Base-by-base conservation (phyloP, 1,284 basidiomycete species). In the Xanthoconium separans region DNA sequence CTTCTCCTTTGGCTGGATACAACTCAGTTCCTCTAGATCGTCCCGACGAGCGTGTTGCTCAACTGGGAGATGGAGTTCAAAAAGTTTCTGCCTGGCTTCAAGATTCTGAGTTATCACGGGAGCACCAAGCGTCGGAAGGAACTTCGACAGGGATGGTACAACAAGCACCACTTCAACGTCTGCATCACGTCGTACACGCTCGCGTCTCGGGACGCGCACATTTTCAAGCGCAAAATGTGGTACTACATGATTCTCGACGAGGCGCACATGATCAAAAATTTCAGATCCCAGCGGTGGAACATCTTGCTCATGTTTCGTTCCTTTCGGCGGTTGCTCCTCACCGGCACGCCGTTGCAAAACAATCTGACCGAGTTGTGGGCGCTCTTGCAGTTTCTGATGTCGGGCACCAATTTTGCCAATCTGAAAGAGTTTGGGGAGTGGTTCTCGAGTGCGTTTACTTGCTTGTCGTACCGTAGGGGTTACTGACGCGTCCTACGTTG, bases 41-140 rank as follows among this genome's bases (percentile, higher is more conserved):
- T 96, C 12, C 94, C 95, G 1, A 98, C 95, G 2, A 94, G 91
- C 57, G 95, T 98, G 53, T 82, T 98, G 58, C 79, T 98, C 54
- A 98, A 98, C 68, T 98, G 95, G 95, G 95, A 97, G 71, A 96
- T 98, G 91, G 95, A 98, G 70, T 98, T 98, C 79, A 97, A 98
- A 73, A 97, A 97, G 73, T 98, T 98, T 68, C 77, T 98, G 3
- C 95, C 95, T 0, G 95, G 95, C 1, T 95, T 98, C 80, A 91
- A 86, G 63, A 85, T 93, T 53, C 77, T 98, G 36, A 91, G 92
- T 55, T 98, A 98, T 73, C 95, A 97, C 65, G 95, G 95, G 30
- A 85, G 81, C 45, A 89, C 91, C 53, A 94, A 93, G 71, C 91
- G 95, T 55, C 87, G 95, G 49, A 96, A 95, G 70, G 94, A 97